phyloP scores from a whole-genome alignment of 106 monocot species.

The Alisma plantagoaquatica region DNA sequence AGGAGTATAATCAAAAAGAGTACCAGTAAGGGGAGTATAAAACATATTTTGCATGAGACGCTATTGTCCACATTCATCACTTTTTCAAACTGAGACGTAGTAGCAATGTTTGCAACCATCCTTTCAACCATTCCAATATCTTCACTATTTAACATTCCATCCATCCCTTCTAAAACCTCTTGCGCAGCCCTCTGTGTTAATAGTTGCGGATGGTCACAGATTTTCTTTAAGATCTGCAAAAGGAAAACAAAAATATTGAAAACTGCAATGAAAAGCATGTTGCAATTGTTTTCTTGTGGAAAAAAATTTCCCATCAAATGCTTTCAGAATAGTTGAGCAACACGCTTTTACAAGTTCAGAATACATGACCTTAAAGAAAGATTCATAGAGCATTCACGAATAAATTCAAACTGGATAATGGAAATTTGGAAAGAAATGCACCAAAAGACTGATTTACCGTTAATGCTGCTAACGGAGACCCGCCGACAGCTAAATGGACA shows the following conservation, averaged over 20 bases:
- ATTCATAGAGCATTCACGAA: no score
- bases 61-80: slow-evolving; percentile 34
- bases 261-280: not conserved
- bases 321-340: no score
- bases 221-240: slow-evolving; percentile 89
- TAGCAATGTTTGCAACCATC: slow-evolving; percentile 63
- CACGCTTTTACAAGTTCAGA: no score
- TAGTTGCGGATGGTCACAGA: slow-evolving; percentile 92
- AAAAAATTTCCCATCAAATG: no score
- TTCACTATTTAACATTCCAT: slow-evolving; percentile 64
- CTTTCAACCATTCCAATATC: slow-evolving; percentile 70
- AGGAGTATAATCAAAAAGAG: not conserved
- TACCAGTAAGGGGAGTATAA: slow-evolving; percentile 77
- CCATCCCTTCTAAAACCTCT: slow-evolving; percentile 94
- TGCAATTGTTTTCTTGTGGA: no score
- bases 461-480: slow-evolving; percentile 86
- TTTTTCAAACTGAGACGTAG: slow-evolving; percentile 28
- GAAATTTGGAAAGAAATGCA: no score
- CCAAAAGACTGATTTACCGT: slow-evolving; percentile 71
- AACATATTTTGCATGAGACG: slow-evolving; percentile 82
- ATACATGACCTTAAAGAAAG: no score
- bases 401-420: no score
- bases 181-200: slow-evolving; percentile 87
- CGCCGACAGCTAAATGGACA: slow-evolving; percentile 49
- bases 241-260: not conserved